Evolutionary conservation across 2,329 filamentous ascomycete genomes (phyloP), one percentile per base, ranked within the genome.

Genomic region (Lachnellula suecica): DNA sequence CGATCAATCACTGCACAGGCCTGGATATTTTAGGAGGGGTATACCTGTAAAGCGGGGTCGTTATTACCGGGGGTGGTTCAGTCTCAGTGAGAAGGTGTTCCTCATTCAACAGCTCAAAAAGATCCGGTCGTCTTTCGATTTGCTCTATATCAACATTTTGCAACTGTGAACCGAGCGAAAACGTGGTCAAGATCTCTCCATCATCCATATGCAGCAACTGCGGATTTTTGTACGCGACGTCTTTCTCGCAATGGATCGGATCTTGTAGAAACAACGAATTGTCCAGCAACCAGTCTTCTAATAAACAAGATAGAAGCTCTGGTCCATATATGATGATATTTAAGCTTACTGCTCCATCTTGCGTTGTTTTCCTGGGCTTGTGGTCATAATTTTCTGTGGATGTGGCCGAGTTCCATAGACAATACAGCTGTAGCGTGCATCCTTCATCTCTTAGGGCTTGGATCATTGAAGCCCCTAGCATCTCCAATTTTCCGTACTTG

Each of bases 201-300:
- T 38, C 37, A 15, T 49, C 47, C 15, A 47, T 41, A 15, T 35
- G 25, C 4, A 59, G 35, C 8, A 54, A 42, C 45, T 59, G 57
- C 15, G 57, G 57, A 24, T 57, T 57, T 6, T 49, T 34, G 40
- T 59, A 59, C 22, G 15, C 29, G 13, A 57, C 49, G 29, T 19
- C 7, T 2, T 43, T 48, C 4, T 51, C 41, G 27, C 57, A 59
- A 1, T 27, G 31, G 13, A 45, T 8, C 10, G 57, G 57, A 38
- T 59, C 57, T 52, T 59, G 57, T 13, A 59, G 48, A 46, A 57
- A 54, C 44, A 57, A 51, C 22, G 49, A 20, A 2, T 44, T 10
- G 20, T 45, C 25, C 7, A 47, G 43, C 6, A 59, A 31, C 23
- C 48, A 59, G 23, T 48, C 43, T 37, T 53, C 56, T 4, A 59